Evolutionary conservation across 164 flowering plant species (phyloP).

Genomic region (Magnolia kwangsiensis): DNA sequence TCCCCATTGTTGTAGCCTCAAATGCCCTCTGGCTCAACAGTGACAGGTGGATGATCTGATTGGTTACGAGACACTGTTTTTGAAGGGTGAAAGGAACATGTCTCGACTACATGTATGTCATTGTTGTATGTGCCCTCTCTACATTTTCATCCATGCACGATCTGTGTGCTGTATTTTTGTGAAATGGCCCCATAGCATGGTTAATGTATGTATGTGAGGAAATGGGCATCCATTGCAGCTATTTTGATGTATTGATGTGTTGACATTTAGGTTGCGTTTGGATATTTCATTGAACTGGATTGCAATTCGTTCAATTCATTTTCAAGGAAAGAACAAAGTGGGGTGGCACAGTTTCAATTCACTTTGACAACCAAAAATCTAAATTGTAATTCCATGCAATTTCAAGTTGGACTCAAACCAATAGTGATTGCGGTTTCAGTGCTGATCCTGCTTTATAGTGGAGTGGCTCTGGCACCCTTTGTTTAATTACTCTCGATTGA

Average conservation of each 20-base stretch:
- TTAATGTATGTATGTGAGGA: neutral
- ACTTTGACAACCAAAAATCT: no score
- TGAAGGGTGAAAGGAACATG: neutral
- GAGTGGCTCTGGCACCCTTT: no score
- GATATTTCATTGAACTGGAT: neutral
- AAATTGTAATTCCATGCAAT: no score
- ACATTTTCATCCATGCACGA: neutral
- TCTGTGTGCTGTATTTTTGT: neutral
- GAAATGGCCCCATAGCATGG: neutral
- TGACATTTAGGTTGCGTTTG: neutral
- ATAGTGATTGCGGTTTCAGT: no score
- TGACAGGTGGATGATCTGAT: neutral
- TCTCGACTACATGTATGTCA: neutral
- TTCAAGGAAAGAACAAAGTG: no score
- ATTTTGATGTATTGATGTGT: no score
- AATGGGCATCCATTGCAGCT: neutral
- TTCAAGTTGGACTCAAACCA: no score
- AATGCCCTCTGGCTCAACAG: neutral
- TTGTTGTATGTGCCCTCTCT: neutral
- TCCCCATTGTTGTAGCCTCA: neutral
- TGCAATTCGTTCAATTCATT: neutral
- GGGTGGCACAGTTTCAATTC: no score
- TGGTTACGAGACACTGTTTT: no score
- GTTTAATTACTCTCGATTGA: no score
- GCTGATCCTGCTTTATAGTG: no score